Base-by-base conservation (phyloP, 352 stramenopile species). In the Aphanomyces invadans region DNA sequence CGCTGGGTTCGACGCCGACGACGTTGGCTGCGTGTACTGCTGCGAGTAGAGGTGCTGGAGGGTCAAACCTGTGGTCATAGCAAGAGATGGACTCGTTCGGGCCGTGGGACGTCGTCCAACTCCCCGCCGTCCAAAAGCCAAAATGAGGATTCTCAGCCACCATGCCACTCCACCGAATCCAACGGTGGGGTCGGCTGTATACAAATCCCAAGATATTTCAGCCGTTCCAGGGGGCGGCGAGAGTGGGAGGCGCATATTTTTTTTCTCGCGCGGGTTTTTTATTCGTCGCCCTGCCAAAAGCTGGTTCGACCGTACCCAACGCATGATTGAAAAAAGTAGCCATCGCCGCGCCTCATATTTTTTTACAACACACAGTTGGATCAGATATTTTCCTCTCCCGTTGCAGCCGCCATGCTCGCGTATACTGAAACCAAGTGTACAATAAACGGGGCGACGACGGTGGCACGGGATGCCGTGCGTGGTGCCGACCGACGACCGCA, bases 341-440 rank as follows among this genome's bases (percentile, higher is more conserved):
- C n/a, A n/a, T n/a, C 17, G 53, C 17, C 26, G 53, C 42, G 21
- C 31, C n/a, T n/a, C n/a, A n/a, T 32, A 55, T 63, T 63, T 56
- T 63, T 48, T 44, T 44, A 0, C 42, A 38, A 15, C 39, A 4
- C 17, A 67, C 10, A 67, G 60, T 67, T 67, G 60, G 60, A 67
- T 67, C 60, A 67, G 60, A 67, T 67, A 33, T 63, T 63, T 48
- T 63, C 55, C 55, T 53, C 42, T 63, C 36, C 36, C 55, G 36
- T 52, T 63, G 55, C 36, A 56, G 36, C 31, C 42, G 36, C 29
- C 19, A 31, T 65, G 12, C 55, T 52, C 17, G 12, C 11, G 17
- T 25, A 53, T 65, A 65, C 36, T 26, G 5, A 28, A 31, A 32
- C 11, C 42, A 51, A 53, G 28, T 31, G 11, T 32, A 65, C 15